Evolutionary conservation across 163 green algal genomes (phyloP).

Genomic region (Chlamydomonas reinhardtii): DNA sequence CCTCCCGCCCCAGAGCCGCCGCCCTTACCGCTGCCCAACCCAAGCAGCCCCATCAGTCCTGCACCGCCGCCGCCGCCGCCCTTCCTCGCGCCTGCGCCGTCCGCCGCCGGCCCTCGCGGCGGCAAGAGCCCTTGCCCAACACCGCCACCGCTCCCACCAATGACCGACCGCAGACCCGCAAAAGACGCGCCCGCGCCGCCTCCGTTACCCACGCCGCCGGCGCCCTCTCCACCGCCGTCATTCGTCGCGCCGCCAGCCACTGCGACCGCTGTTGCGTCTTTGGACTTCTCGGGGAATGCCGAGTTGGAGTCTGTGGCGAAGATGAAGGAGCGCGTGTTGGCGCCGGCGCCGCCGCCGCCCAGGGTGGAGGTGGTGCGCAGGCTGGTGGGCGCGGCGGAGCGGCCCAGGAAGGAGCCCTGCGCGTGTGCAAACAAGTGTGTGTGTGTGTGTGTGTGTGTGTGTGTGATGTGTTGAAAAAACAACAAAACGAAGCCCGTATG

Average conservation of each 20-base stretch:
- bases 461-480: too few species aligned
- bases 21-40: not conserved
- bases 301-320: conserved; percentile 39
- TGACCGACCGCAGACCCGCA: not conserved
- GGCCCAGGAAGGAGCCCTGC: conserved; percentile 34
- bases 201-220: not conserved
- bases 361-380: conserved; percentile 32
- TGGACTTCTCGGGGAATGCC: conserved; percentile 32
- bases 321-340: conserved; percentile 46
- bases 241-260: not conserved
- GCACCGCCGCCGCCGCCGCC: conserved; percentile 1
- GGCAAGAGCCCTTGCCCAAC: not conserved
- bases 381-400: conserved; percentile 15
- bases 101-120: too few species aligned
- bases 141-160: not conserved
- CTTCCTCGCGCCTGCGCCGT: too few species aligned
- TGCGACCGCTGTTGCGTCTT: not conserved
- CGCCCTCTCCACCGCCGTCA: not conserved
- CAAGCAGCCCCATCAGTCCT: conserved; percentile 20
- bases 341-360: not conserved
- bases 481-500: too few species aligned
- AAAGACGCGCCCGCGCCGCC: not conserved
- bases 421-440: too few species aligned
- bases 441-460: too few species aligned
- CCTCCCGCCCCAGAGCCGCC: not conserved